Base-by-base conservation (phyloP, 2,329 filamentous ascomycete genomes). In the Aureobasidium musti region DNA sequence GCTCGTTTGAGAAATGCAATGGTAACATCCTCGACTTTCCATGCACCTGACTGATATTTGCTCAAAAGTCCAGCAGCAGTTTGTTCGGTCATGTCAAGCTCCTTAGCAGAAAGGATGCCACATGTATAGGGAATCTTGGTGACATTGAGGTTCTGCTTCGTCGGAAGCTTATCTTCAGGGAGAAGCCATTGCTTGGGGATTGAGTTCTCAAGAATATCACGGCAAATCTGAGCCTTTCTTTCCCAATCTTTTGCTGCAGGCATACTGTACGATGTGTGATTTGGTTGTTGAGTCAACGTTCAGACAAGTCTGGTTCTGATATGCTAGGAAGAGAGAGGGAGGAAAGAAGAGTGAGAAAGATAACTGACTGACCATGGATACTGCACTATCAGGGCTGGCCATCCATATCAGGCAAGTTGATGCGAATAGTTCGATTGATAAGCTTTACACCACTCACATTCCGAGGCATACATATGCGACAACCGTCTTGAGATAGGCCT, bases 181-280 rank as follows among this genome's bases (percentile, higher is more conserved):
- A 89, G 80, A 56, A 80, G 79, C 82, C 85, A 88, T 72, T 87
- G 82, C 1, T 78, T 67, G 1, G 87, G 86, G 64, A 89, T 86
- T 1, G 83, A 82, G 49, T 76, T 76, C 30, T 60, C 39, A n/a
- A 59, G 54, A 30, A 66, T 60, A 41, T 66, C 64, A 43, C 64
- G 64, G n/a, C 64, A 66, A n/a, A 66, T 33, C 35, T 66, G 64
- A 13, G 64, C 54, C 53, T 60, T 60, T 26, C 45, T 30, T 33
- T 53, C 64, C 64, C 64, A 66, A 14, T 66, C 64, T 66, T 60
- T 66, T 30, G 64, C 64, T 60, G 64, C 64, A 30, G 64, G 64
- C 64, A 66, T 66, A 7, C 6, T 63, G 39, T 35, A 41, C 30
- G 21, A 41, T 56, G 35, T 61, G 17, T n/a, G 49, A 30, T 11